Evolutionary conservation across 345 rosid genomes (phyloP).

Genomic region (Eutrema yunnanense): DNA sequence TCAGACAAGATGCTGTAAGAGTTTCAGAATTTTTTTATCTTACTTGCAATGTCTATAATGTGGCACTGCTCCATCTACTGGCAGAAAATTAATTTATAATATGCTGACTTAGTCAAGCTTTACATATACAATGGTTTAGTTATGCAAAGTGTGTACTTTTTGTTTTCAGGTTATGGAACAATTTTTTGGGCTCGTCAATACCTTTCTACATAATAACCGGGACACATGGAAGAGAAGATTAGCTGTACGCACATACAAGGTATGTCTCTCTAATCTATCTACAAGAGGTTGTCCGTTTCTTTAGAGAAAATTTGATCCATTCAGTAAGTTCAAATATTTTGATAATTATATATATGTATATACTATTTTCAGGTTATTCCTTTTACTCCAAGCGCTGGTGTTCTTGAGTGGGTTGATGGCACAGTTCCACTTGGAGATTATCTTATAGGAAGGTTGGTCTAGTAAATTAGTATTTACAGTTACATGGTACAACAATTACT

Average conservation of each 20-base stretch:
- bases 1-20: constrained; percentile 98
- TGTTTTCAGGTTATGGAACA: constrained; percentile 94
- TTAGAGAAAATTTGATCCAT: background rate
- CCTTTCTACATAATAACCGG: constrained; percentile 71
- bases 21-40: background rate
- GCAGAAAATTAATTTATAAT: constrained; percentile 5
- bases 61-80: background rate
- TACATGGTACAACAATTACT: background rate
- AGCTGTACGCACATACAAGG: constrained; percentile 91
- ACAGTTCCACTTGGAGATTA: constrained; percentile 94
- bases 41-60: background rate
- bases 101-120: constrained; percentile 1
- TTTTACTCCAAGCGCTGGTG: constrained; percentile 98
- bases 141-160: constrained; percentile 4
- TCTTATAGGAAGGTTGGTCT: constrained; percentile 76
- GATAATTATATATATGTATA: background rate
- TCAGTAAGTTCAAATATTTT: constrained; percentile 6
- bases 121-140: constrained; percentile 10
- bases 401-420: constrained; percentile 98
- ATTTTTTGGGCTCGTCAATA: constrained; percentile 88
- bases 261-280: constrained; percentile 23
- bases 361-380: constrained; percentile 65
- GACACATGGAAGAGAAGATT: constrained; percentile 92
- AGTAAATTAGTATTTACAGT: background rate
- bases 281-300: background rate